Evolutionary conservation across 2,329 filamentous ascomycete species (phyloP).

Genomic region (Venturia carpophila): DNA sequence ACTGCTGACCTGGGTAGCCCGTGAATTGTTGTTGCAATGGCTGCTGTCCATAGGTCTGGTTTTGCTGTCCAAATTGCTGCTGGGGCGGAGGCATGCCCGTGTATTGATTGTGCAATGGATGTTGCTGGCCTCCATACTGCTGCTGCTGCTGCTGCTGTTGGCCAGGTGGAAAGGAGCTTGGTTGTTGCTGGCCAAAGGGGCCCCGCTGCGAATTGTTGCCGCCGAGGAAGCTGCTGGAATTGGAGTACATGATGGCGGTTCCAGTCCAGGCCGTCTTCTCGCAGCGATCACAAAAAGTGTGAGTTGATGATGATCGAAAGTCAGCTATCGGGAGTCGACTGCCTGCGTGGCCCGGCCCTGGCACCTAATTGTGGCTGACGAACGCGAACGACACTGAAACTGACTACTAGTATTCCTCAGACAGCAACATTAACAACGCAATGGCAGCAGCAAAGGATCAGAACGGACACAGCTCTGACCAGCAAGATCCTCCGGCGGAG

Average conservation of each 20-base stretch:
- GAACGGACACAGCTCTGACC: conserved; percentile 24
- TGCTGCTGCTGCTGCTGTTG: conserved; percentile 55
- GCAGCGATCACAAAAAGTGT: conserved; percentile 16
- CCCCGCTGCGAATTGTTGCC: conserved; percentile 66
- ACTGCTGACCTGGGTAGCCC: conserved; percentile 51
- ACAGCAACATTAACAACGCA: conserved; percentile 25
- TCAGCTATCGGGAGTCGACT: no score
- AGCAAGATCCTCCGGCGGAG: neutral
- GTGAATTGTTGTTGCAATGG: conserved; percentile 45
- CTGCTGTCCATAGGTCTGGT: conserved; percentile 47
- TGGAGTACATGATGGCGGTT: conserved; percentile 65
- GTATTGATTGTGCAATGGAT: conserved; percentile 52
- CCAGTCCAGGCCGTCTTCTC: conserved; percentile 4
- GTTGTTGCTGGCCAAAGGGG: conserved; percentile 47
- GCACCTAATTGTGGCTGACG: neutral
- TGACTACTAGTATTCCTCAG: neutral
- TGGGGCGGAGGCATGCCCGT: conserved; percentile 50
- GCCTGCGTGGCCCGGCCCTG: neutral
- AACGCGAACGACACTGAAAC: conserved; percentile 1
- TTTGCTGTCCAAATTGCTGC: conserved; percentile 41
- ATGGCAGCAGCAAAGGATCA: conserved; percentile 19
- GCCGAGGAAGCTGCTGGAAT: conserved; percentile 78
- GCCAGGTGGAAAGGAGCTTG: conserved; percentile 44
- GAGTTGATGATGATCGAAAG: conserved; percentile 1
- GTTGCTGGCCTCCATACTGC: conserved; percentile 42